A percentile compares a stretch with the other conserved stretches of the same genome.
These are phyloP conservation scores for Pleoardoris graminearum DNA, from an alignment of 2,329 filamentous ascomycete genomes.

Conservation along the genomic window DNA sequence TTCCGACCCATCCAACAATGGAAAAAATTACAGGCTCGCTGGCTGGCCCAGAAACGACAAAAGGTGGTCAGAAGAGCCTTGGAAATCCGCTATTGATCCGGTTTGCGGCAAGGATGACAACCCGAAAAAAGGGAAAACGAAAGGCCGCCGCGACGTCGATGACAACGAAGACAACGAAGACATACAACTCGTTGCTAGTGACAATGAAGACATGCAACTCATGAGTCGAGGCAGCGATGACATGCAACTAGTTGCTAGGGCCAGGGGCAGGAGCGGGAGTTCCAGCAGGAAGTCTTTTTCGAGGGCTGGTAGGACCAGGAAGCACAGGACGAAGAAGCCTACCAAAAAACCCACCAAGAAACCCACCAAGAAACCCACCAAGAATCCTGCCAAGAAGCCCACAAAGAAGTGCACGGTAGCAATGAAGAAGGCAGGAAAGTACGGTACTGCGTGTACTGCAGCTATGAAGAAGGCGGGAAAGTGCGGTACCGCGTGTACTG, in stretches of 20 bases:
- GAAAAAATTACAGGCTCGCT: not conserved
- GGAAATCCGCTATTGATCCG: not conserved
- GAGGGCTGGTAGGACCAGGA: too few species aligned
- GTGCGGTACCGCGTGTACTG: not conserved
- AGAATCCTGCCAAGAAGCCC: not conserved
- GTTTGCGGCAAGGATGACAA: not conserved
- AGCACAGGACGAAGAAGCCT: not conserved
- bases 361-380: slow-evolving; percentile 2
- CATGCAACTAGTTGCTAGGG: not conserved
- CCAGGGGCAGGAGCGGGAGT: not conserved
- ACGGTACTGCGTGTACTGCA: not conserved
- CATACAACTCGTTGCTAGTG: not conserved
- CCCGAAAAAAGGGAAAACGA: not conserved
- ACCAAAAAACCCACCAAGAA: not conserved
- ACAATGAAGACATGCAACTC: not conserved
- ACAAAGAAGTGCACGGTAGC: not conserved
- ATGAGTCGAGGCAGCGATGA: too few species aligned
- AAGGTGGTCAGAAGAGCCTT: not conserved
- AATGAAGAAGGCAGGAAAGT: not conserved
- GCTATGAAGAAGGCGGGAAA: not conserved
- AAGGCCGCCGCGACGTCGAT: not conserved
- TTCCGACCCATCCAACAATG: not conserved
- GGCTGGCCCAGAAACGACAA: not conserved
- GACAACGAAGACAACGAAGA: not conserved
- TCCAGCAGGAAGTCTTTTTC: not conserved